Percentiles rank a stretch among this genome's conserved stretches.
These are phyloP conservation scores for Cubamyces sp. DNA, from an alignment of 768 basidiomycete species.

Conservation along the genomic window DNA sequence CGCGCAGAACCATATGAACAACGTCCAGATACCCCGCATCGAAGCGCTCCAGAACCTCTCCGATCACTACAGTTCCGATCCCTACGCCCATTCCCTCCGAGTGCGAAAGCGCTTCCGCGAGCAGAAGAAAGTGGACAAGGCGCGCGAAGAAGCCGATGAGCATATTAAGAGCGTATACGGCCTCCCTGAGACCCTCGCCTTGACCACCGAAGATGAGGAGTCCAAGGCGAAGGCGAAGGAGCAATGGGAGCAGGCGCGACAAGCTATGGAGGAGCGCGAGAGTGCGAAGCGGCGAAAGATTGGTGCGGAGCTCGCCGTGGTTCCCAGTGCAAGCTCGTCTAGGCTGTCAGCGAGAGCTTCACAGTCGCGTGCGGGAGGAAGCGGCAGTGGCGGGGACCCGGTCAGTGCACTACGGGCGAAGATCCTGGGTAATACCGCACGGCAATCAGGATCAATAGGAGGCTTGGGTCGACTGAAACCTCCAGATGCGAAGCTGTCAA, in stretches of 20 bases:
- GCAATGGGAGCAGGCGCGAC: slow-evolving; percentile 60
- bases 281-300: slow-evolving; percentile 52
- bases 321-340: slow-evolving; percentile 14
- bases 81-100: slow-evolving; percentile 76
- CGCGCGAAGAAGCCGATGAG: slow-evolving; percentile 71
- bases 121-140: slow-evolving; percentile 80
- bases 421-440: slow-evolving; percentile 60
- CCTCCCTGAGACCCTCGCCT: slow-evolving; percentile 65
- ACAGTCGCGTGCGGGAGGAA: background rate
- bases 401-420: slow-evolving; percentile 51
- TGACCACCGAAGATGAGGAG: slow-evolving; percentile 69
- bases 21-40: slow-evolving; percentile 79
- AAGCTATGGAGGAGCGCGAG: slow-evolving; percentile 48
- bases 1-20: slow-evolving; percentile 70
- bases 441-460: slow-evolving; percentile 28
- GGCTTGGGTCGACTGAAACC: slow-evolving; percentile 19
- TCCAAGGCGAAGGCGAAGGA: slow-evolving; percentile 62
- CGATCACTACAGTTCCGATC: slow-evolving; percentile 82
- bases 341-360: background rate
- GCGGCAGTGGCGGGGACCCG: slow-evolving; percentile 26
- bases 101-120: slow-evolving; percentile 83
- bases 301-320: slow-evolving; percentile 23
- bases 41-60: slow-evolving; percentile 79
- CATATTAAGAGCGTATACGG: slow-evolving; percentile 75
- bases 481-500: slow-evolving; percentile 18